These are phyloP conservation scores for Henckelia pumila DNA, from an alignment of 257 asterid genomes.

Conservation along the genomic window DNA sequence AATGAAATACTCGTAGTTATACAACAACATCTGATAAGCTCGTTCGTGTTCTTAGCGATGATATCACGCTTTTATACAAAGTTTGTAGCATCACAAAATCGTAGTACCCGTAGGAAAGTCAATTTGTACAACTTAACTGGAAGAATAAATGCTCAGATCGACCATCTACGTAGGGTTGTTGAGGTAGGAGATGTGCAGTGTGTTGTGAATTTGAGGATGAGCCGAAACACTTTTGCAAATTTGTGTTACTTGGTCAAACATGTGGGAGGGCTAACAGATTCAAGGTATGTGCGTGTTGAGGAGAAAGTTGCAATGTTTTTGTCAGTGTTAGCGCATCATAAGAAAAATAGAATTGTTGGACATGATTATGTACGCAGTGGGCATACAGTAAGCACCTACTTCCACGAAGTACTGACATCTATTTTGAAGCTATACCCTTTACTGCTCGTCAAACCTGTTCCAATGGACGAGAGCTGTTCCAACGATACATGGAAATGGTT, in stretches of 20 bases:
- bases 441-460: not conserved
- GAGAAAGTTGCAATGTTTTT: constrained; percentile 32
- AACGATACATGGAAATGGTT: no score
- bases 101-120: no score
- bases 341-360: not conserved
- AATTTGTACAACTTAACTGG: constrained; percentile 4
- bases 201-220: constrained; percentile 27
- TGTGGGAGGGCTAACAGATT: no score
- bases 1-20: no score
- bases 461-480: no score
- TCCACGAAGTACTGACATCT: not conserved
- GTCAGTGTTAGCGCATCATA: constrained; percentile 11
- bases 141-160: constrained; percentile 27
- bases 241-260: no score
- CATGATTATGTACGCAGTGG: not conserved
- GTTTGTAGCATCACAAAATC: no score
- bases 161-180: constrained; percentile 23
- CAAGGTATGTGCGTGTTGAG: constrained; percentile 15
- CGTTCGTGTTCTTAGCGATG: no score
- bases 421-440: not conserved
- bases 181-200: constrained; percentile 26
- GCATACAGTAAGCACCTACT: not conserved
- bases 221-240: constrained; percentile 12
- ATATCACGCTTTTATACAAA: no score
- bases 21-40: no score